These are phyloP conservation scores for Microcera coccophila DNA, from an alignment of 2,329 filamentous ascomycete genomes.

Conservation along the genomic window DNA sequence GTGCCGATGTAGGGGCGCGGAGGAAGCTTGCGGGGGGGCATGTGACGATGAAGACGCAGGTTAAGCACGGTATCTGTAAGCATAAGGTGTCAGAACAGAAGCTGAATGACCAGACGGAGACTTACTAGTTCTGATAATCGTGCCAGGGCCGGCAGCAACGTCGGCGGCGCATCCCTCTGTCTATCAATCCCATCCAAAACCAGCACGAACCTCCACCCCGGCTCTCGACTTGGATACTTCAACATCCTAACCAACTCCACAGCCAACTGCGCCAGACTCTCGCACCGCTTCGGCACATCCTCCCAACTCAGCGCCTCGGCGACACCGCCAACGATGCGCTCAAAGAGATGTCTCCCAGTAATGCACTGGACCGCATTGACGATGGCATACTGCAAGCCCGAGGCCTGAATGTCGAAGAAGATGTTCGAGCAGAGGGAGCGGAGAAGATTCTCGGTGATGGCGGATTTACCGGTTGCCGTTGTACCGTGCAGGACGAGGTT, in stretches of 20 bases:
- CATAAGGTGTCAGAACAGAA: conserved; percentile 1
- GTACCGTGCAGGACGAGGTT: conserved; percentile 80
- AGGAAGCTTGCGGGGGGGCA: conserved; percentile 66
- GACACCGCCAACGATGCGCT: conserved; percentile 62
- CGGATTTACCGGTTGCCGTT: conserved; percentile 81
- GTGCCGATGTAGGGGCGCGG: conserved; percentile 65
- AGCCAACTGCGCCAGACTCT: conserved; percentile 72
- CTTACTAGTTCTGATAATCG: conserved; percentile 76
- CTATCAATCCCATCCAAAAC: conserved; percentile 86
- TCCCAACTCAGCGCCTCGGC: conserved; percentile 48
- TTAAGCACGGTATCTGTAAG: conserved; percentile 70
- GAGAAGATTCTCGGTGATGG: conserved; percentile 55
- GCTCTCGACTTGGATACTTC: conserved; percentile 37
- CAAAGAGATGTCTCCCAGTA: conserved; percentile 71
- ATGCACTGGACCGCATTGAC: conserved; percentile 73
- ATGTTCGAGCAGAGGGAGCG: conserved; percentile 19
- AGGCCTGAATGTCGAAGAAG: conserved; percentile 9
- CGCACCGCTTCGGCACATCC: conserved; percentile 61
- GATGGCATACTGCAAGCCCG: conserved; percentile 51
- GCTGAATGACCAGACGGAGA: background rate
- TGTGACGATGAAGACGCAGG: conserved; percentile 71
- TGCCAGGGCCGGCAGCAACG: conserved; percentile 74
- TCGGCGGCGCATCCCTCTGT: conserved; percentile 74
- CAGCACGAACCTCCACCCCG: conserved; percentile 64
- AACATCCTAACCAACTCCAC: conserved; percentile 68